Evolutionary conservation across 257 asterid species (phyloP).

Genomic region (Solanum pennellii): DNA sequence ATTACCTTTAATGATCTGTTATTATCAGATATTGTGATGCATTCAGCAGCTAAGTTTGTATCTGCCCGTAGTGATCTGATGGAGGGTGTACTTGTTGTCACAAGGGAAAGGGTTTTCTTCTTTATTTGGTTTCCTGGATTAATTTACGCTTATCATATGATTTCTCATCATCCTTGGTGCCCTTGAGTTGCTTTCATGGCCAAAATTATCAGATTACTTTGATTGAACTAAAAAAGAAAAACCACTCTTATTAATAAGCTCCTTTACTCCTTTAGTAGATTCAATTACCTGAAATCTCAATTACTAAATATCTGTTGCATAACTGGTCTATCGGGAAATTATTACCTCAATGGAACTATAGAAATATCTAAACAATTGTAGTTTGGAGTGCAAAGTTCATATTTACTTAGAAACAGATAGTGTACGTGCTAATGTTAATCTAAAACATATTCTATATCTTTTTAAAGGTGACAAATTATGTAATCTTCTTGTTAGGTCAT

Average conservation of each 20-base stretch:
- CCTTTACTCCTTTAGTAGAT: not conserved
- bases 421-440: not conserved
- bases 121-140: not conserved
- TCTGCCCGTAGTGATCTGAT: slow-evolving; percentile 84
- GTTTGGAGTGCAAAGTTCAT: not conserved
- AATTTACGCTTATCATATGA: not conserved
- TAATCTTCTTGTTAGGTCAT: not conserved
- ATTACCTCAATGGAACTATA: not conserved
- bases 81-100: slow-evolving; percentile 76
- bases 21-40: slow-evolving; percentile 39
- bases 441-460: not conserved
- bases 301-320: not conserved
- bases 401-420: not conserved
- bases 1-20: not conserved
- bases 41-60: slow-evolving; percentile 85
- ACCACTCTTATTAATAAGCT: not conserved
- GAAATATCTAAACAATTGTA: not conserved
- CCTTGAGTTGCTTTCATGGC: not conserved
- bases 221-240: not conserved
- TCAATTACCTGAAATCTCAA: not conserved
- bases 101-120: slow-evolving; percentile 57
- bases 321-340: not conserved
- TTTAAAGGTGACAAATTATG: not conserved
- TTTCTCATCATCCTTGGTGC: not conserved
- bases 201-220: not conserved